Conservation (phyloP, 164 flowering plant genomes). For the Protea cynaroides region DNA sequence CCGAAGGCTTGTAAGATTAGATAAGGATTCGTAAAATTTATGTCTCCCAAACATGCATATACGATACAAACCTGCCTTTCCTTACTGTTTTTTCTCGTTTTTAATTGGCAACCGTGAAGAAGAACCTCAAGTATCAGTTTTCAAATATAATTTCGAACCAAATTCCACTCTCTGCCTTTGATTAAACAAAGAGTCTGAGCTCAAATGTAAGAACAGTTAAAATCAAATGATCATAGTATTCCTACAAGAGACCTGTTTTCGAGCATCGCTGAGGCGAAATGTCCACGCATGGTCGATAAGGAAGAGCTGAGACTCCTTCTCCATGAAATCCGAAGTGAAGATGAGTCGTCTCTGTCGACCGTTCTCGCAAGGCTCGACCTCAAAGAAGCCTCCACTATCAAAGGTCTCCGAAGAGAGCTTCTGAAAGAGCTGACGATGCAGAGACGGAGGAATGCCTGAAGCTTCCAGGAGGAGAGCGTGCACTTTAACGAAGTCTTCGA, state of each 20-base stretch:
- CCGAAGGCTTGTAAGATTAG: too few species aligned
- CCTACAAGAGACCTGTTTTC: conserved; percentile 52
- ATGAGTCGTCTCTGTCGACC: conserved; percentile 69
- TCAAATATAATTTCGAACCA: too few species aligned
- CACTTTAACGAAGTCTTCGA: conserved; percentile 65
- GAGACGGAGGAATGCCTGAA: conserved; percentile 65
- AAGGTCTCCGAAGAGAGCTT: conserved; percentile 75
- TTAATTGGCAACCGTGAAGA: too few species aligned
- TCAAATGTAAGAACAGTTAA: neutral
- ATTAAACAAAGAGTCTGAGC: too few species aligned
- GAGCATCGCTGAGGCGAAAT: conserved; percentile 84
- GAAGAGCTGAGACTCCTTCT: conserved; percentile 59
- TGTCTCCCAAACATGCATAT: too few species aligned
- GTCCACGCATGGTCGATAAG: conserved; percentile 97
- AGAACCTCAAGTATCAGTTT: too few species aligned
- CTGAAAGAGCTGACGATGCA: conserved; percentile 54
- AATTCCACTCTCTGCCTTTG: too few species aligned
- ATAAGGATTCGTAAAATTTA: too few species aligned
- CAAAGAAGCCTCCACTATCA: conserved; percentile 78
- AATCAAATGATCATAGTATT: neutral
- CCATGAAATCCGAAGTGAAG: conserved; percentile 47
- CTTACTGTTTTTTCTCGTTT: too few species aligned
- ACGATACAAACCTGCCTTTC: too few species aligned
- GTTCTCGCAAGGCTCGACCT: conserved; percentile 63
- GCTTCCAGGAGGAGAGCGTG: conserved; percentile 72